Percentiles rank a stretch among this genome's conserved stretches.
Evolutionary conservation across 768 basidiomycete genomes (phyloP).

Genomic region (Gyrodon lividus): DNA sequence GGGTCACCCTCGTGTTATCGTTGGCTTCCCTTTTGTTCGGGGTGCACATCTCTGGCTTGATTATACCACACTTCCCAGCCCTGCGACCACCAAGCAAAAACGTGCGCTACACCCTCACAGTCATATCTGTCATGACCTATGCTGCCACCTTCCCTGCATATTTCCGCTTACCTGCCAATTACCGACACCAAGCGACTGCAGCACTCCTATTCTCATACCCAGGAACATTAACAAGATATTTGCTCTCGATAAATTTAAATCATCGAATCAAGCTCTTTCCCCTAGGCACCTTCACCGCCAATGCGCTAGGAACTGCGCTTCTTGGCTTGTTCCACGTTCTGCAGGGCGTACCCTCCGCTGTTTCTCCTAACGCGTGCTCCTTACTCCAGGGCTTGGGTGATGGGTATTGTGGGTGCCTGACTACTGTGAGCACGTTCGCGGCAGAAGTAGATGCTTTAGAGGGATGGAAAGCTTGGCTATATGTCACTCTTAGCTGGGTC

Average conservation of each 20-base stretch:
- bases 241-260: slow-evolving; percentile 75
- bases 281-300: slow-evolving; percentile 76
- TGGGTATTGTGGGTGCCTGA: slow-evolving; percentile 94
- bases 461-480: slow-evolving; percentile 59
- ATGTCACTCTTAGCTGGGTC: slow-evolving; percentile 67
- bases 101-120: slow-evolving; percentile 50
- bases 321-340: slow-evolving; percentile 72
- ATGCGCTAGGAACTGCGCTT: slow-evolving; percentile 78
- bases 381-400: slow-evolving; percentile 81
- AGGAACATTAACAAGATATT: slow-evolving; percentile 81
- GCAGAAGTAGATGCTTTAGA: slow-evolving; percentile 68
- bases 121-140: slow-evolving; percentile 64
- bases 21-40: slow-evolving; percentile 81
- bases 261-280: slow-evolving; percentile 59
- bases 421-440: slow-evolving; percentile 91
- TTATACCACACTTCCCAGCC: slow-evolving; percentile 42
- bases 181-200: slow-evolving; percentile 79
- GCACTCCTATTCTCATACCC: slow-evolving; percentile 89
- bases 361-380: slow-evolving; percentile 57
- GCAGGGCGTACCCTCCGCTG: slow-evolving; percentile 46
- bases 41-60: slow-evolving; percentile 49
- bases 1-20: slow-evolving; percentile 76
- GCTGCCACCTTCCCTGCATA: slow-evolving; percentile 76
- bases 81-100: slow-evolving; percentile 41
- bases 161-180: slow-evolving; percentile 64